A percentile compares a stretch with the other conserved stretches of the same genome.
These are phyloP conservation scores for Neospora caninum DNA, from an alignment of 169 alveolate genomes.

Conservation along the genomic window DNA sequence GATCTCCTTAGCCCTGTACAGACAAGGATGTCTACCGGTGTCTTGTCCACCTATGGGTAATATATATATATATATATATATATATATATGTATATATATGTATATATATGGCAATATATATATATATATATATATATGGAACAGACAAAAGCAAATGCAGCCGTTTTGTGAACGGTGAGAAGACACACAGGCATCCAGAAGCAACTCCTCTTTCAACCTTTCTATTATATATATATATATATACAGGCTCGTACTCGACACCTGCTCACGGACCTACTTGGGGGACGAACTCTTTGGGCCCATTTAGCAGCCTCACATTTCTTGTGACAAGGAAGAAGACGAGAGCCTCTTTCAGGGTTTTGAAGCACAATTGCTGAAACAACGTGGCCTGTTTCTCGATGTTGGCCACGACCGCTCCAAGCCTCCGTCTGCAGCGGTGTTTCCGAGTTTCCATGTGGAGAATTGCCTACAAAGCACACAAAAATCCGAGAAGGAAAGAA, in stretches of 20 bases:
- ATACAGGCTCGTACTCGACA: background rate
- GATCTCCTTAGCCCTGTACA: too few relatives aligned
- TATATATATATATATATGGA: too few relatives aligned
- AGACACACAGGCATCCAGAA: too few relatives aligned
- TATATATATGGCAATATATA: too few relatives aligned
- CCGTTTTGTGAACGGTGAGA: too few relatives aligned
- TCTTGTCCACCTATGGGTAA: too few relatives aligned
- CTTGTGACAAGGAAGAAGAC: slow-evolving; percentile 36
- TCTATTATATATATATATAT: too few relatives aligned
- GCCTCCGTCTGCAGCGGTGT: background rate
- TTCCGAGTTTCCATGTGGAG: background rate
- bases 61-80: too few relatives aligned
- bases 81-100: too few relatives aligned
- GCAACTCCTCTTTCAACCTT: too few relatives aligned
- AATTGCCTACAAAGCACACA: background rate
- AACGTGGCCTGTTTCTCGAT: background rate
- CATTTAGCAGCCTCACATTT: background rate
- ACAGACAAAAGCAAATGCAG: too few relatives aligned
- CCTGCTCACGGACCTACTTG: slow-evolving; percentile 3
- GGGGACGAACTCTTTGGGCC: slow-evolving; percentile 32
- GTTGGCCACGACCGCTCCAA: background rate
- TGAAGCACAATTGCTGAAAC: slow-evolving; percentile 10
- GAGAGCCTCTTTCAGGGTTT: background rate
- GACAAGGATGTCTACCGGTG: too few relatives aligned
- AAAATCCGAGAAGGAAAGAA: background rate